phyloP scores from a whole-genome alignment of 768 basidiomycete genomes.

The Tricholoma flavovirens region DNA sequence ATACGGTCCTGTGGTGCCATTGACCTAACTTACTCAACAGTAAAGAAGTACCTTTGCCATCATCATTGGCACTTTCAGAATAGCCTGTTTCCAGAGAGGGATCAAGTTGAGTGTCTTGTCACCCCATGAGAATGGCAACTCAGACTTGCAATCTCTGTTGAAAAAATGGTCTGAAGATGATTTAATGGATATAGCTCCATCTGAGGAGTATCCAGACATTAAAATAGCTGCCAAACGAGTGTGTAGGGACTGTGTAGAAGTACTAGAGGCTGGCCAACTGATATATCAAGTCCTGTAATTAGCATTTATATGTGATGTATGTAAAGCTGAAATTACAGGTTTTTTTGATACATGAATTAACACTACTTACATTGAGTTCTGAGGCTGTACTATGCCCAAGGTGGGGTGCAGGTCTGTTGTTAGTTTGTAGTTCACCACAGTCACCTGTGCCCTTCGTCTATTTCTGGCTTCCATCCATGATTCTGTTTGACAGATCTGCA shows the following conservation, averaged over 20 bases:
- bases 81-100: not conserved
- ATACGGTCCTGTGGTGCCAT: not conserved
- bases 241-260: not conserved
- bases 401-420: too few species aligned
- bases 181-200: not conserved
- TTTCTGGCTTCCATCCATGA: too few species aligned
- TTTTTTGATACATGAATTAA: too few species aligned
- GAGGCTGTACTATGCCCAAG: too few species aligned
- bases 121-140: not conserved
- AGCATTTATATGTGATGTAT: too few species aligned
- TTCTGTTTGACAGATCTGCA: too few species aligned
- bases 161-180: not conserved
- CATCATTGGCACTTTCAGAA: not conserved
- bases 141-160: not conserved
- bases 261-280: too few species aligned
- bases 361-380: too few species aligned
- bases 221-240: not conserved
- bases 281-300: too few species aligned
- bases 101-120: not conserved
- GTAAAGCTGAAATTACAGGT: too few species aligned
- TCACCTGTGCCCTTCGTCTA: too few species aligned
- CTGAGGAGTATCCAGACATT: not conserved
- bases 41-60: not conserved
- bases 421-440: too few species aligned
- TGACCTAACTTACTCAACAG: not conserved